Base-by-base conservation (phyloP, 805 yeast genomes). In the Hanseniaspora guilliermondii region DNA sequence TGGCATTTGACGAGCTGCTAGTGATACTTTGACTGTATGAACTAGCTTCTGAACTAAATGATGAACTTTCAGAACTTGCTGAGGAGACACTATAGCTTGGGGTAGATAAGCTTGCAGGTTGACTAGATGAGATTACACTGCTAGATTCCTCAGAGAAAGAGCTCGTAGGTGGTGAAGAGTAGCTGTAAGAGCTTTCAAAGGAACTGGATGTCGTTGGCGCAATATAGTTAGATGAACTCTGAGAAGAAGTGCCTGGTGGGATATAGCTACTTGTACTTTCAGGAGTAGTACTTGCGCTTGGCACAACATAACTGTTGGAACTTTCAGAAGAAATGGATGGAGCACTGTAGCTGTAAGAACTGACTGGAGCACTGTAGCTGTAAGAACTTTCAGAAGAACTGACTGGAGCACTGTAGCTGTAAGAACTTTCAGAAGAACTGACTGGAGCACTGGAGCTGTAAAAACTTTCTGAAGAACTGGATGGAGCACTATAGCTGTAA, bases 71-170 rank as follows among this genome's bases (percentile, higher is more conserved):
- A 53, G 55, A 50, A 54, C 53, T 47, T 60, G 60, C n/a, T 60
- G 60, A 7, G 64, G 59, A 6, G 66, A 63, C 27, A 68, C 62
- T 14, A 65, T 59, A 40, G 24, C 59, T 58, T 22, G 61, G 16
- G 14, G 56, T 37, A n/a, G 38, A 3, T n/a, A 19, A 11, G 16
- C 19, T n/a, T 35, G 38, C 16, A 35, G 38, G 16, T n/a, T 35
- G 21, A 24, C 59, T 58, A 19, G 61, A 36, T 16, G 56, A 30
- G 16, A 7, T n/a, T 2, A 6, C 6, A 35, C 38, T 35, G n/a
- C 19, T 35, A 35, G 11, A n/a, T 8, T 35, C 19, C 3, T n/a
- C 38, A 35, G 38, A 35, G 21, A 19, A 35, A 27, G 65, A 60
- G 22, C 59, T 62, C 12, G 60, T 49, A 36, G 59, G 53, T 36